Evolutionary conservation across 345 rosid species (phyloP), one percentile per base, ranked within the genome.

Genomic region (Nasturtium officinale): DNA sequence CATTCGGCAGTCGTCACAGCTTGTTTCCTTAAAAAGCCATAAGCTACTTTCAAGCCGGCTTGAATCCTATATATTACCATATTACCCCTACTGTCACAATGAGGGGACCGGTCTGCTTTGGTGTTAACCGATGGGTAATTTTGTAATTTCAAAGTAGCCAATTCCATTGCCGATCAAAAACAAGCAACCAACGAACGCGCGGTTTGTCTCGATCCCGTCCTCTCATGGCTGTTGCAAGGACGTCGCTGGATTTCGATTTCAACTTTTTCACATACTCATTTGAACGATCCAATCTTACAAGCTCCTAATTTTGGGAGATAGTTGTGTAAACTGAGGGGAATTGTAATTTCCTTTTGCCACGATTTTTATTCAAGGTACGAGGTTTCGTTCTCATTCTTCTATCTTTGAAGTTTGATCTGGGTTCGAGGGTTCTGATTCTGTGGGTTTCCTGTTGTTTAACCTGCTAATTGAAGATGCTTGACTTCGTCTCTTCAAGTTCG

Each of bases 121-220:
- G 0, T 51, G 50, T 56, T 13, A 73, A 59, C 59, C 3, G 60
- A 62, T 71, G 96, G 93, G 80, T 48, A 82, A 33, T 73, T 69
- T 0, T 0, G 93, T 86, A 72, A 85, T 81, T 80, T 61, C 9
- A 1, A 0, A 0, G 1, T 9, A 16, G 54, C 79, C 75, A 87
- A 67, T 75, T 77, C 79, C 89, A 80, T 86, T 83, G 89, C 90
- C 96, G 98, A 92, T 87, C 91, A 89, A 85, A 87, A 87, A 45
- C 74, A 77, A 77, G 69, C 83, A 82, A 82, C 61, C 81, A 82
- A 79, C 71, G 80, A 57, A 65, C 76, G 72, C 76, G 70, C 71
- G 71, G 72, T 71, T 70, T 76, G 80, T 71, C 61, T 56, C 72
- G 80, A 82, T 84, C 80, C 81, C 87, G 72, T 76, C 87, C 82